Evolutionary conservation across 1,139 yeast species (phyloP).

Genomic region (Saccharomyces hybrid): DNA sequence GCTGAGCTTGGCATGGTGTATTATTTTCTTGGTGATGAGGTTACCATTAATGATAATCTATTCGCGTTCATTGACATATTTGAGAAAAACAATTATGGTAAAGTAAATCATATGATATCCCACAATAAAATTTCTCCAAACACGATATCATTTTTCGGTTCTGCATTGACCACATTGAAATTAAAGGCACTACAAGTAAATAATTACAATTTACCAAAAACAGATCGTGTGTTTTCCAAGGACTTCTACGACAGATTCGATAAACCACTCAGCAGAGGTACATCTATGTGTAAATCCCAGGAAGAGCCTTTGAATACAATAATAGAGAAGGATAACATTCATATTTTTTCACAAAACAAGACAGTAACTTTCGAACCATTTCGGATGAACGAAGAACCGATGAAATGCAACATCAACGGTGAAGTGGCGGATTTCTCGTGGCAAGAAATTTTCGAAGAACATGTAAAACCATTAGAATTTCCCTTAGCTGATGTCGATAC

Average conservation of each 20-base stretch:
- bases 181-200: constrained; percentile 49
- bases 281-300: constrained; percentile 20
- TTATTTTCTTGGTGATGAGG: constrained; percentile 63
- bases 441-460: constrained; percentile 39
- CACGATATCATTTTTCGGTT: constrained; percentile 48
- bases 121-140: constrained; percentile 61
- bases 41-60: constrained; percentile 41
- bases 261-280: constrained; percentile 16
- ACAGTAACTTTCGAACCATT: constrained; percentile 20
- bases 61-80: constrained; percentile 42
- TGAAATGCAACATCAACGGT: constrained; percentile 8
- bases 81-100: constrained; percentile 39
- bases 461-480: constrained; percentile 33
- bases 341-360: constrained; percentile 19
- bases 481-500: constrained; percentile 13
- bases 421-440: constrained; percentile 29
- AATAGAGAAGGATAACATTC: constrained; percentile 19
- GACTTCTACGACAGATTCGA: constrained; percentile 28
- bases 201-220: constrained; percentile 46
- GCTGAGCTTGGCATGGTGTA: constrained; percentile 51
- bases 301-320: constrained; percentile 13
- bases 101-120: constrained; percentile 57
- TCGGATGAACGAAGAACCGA: constrained; percentile 12
- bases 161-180: constrained; percentile 48
- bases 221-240: constrained; percentile 25